phyloP scores from a whole-genome alignment of 2,329 filamentous ascomycete genomes.

The Plectosphaerella sp. region DNA sequence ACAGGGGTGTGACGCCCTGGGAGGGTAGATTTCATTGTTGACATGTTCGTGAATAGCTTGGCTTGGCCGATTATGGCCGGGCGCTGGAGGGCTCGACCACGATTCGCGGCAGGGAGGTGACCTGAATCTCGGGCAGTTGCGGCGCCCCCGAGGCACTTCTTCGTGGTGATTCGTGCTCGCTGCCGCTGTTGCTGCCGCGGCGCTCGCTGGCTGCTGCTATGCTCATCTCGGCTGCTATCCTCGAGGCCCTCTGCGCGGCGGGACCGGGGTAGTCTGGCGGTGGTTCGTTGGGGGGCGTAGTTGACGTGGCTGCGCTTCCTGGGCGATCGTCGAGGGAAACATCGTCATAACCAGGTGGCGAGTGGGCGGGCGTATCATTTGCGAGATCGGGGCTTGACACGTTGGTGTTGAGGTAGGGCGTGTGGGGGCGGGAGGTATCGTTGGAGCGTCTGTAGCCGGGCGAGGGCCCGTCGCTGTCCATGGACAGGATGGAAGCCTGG shows the following conservation, averaged over 20 bases:
- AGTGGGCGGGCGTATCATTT: slow-evolving; percentile 39
- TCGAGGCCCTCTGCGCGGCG: slow-evolving; percentile 14
- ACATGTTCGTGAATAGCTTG: too few species aligned
- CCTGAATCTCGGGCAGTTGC: slow-evolving; percentile 48
- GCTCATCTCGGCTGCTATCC: slow-evolving; percentile 15
- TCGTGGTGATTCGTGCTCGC: slow-evolving; percentile 11
- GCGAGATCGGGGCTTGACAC: slow-evolving; percentile 51
- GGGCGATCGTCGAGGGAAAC: slow-evolving; percentile 36
- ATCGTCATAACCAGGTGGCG: slow-evolving; percentile 51
- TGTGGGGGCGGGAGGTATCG: slow-evolving; percentile 37
- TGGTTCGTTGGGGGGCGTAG: slow-evolving; percentile 40
- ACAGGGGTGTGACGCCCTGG: too few species aligned
- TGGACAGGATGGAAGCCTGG: slow-evolving; percentile 51
- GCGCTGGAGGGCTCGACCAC: slow-evolving; percentile 50
- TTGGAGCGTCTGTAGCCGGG: slow-evolving; percentile 32
- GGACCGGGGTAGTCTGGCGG: slow-evolving; percentile 48
- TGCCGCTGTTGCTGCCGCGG: slow-evolving; percentile 22
- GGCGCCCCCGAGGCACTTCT: slow-evolving; percentile 35
- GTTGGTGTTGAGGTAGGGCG: slow-evolving; percentile 33
- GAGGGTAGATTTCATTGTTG: too few species aligned
- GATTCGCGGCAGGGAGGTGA: slow-evolving; percentile 49
- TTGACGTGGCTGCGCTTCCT: slow-evolving; percentile 17
- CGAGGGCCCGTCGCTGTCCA: slow-evolving; percentile 41
- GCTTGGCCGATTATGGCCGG: slow-evolving; percentile 1
- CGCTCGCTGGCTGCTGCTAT: slow-evolving; percentile 15